Evolutionary conservation across 345 rosid species (phyloP).

Genomic region (Raphanus sativus): DNA sequence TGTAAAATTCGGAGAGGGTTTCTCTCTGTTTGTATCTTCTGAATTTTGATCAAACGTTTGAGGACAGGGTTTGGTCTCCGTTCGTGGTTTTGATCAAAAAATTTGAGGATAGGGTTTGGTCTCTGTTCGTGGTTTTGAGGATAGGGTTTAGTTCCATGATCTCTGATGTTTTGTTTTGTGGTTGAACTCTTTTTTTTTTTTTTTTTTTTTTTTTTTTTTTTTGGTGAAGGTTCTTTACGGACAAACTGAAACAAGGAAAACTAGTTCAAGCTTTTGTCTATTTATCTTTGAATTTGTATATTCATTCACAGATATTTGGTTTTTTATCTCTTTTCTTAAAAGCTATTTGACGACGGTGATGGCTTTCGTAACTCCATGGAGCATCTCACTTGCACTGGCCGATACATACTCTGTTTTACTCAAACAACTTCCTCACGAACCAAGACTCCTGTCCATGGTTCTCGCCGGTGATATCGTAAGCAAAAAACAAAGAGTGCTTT

Average conservation of each 20-base stretch:
- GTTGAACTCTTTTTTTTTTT: too few relatives aligned
- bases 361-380: slow-evolving; percentile 76
- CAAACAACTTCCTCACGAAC: slow-evolving; percentile 50
- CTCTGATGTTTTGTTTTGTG: neutral
- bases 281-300: neutral
- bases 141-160: neutral
- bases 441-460: slow-evolving; percentile 42
- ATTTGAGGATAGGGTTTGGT: slow-evolving; percentile 1
- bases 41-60: neutral
- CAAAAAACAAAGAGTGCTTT: neutral
- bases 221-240: neutral
- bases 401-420: slow-evolving; percentile 59
- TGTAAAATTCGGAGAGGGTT: neutral
- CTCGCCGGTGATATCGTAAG: slow-evolving; percentile 63
- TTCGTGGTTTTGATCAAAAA: neutral
- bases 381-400: slow-evolving; percentile 48
- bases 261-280: neutral
- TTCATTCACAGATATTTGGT: neutral
- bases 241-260: slow-evolving; percentile 3
- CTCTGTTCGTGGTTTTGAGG: slow-evolving; percentile 11
- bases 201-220: too few relatives aligned
- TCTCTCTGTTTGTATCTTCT: neutral
- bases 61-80: slow-evolving; percentile 14
- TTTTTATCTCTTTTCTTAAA: slow-evolving; percentile 8
- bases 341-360: slow-evolving; percentile 72